phyloP scores from a whole-genome alignment of 139 green algal species.

The Tetraselmis striata region DNA sequence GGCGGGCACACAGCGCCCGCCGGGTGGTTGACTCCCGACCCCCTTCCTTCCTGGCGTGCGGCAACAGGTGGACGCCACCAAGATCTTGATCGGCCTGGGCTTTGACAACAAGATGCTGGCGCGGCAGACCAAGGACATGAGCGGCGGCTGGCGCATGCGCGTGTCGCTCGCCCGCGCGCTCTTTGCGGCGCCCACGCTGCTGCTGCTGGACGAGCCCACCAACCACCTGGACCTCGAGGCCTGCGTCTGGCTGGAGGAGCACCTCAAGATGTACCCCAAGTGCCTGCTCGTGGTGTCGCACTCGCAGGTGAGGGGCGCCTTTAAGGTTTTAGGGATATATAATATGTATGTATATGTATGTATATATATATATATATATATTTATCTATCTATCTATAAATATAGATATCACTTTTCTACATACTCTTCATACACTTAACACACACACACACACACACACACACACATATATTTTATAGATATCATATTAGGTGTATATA shows the following conservation, averaged over 20 bases:
- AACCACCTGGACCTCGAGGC: conserved; percentile 74
- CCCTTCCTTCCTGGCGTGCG: too few species aligned
- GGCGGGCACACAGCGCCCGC: too few species aligned
- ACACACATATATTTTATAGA: too few species aligned
- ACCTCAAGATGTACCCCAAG: conserved; percentile 39
- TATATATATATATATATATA: too few species aligned
- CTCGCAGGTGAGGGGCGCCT: neutral
- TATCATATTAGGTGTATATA: too few species aligned
- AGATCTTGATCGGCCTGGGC: conserved; percentile 70
- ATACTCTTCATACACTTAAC: too few species aligned
- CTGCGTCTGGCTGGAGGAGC: conserved; percentile 96
- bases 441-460: too few species aligned
- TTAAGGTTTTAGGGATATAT: too few species aligned
- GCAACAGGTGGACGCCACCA: conserved; percentile 28
- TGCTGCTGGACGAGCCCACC: conserved; percentile 77
- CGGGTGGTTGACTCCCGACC: too few species aligned
- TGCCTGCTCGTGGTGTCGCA: conserved; percentile 12
- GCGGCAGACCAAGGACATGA: conserved; percentile 37
- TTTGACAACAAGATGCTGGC: conserved; percentile 60
- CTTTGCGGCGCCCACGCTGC: conserved; percentile 60
- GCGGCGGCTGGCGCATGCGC: conserved; percentile 24
- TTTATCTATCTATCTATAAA: too few species aligned
- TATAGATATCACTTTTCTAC: too few species aligned
- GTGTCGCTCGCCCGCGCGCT: conserved; percentile 21
- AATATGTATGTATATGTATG: too few species aligned